These are phyloP conservation scores for Moricandia moricandioides DNA, from an alignment of 345 rosid species.

Conservation along the genomic window DNA sequence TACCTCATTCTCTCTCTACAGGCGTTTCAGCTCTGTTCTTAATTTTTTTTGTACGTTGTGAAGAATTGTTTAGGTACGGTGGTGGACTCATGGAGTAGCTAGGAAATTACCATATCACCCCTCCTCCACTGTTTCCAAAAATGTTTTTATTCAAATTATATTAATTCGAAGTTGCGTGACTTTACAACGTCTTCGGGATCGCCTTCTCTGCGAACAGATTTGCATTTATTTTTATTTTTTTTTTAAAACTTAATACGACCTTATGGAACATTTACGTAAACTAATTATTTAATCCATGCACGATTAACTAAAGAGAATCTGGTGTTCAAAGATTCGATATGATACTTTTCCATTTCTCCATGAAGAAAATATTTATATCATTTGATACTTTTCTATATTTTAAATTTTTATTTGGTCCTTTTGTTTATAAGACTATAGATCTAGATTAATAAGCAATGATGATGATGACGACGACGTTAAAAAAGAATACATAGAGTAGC, in stretches of 20 bases:
- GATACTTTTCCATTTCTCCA: slow-evolving; percentile 13
- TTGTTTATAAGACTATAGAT: no score
- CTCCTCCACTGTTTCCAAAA: slow-evolving; percentile 5
- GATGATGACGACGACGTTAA: neutral
- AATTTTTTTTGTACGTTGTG: slow-evolving; percentile 30
- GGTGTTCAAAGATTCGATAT: slow-evolving; percentile 14
- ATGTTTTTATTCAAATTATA: neutral
- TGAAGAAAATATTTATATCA: neutral
- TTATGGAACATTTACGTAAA: neutral
- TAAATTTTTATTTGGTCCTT: neutral
- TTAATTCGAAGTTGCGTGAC: slow-evolving; percentile 28
- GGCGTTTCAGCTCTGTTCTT: slow-evolving; percentile 24
- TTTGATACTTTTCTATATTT: neutral
- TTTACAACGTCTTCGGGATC: slow-evolving; percentile 37
- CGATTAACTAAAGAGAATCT: neutral
- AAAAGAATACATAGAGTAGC: neutral
- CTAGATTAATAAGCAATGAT: slow-evolving; percentile 8
- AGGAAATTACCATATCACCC: slow-evolving; percentile 19
- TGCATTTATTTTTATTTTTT: neutral
- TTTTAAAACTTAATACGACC: no score
- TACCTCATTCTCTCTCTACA: slow-evolving; percentile 4
- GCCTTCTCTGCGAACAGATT: slow-evolving; percentile 22
- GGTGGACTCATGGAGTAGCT: slow-evolving; percentile 29
- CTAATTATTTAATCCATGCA: neutral
- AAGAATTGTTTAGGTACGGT: slow-evolving; percentile 31